These are phyloP conservation scores for Rosa multiflora DNA, from an alignment of 306 rosid genomes.

Conservation along the genomic window DNA sequence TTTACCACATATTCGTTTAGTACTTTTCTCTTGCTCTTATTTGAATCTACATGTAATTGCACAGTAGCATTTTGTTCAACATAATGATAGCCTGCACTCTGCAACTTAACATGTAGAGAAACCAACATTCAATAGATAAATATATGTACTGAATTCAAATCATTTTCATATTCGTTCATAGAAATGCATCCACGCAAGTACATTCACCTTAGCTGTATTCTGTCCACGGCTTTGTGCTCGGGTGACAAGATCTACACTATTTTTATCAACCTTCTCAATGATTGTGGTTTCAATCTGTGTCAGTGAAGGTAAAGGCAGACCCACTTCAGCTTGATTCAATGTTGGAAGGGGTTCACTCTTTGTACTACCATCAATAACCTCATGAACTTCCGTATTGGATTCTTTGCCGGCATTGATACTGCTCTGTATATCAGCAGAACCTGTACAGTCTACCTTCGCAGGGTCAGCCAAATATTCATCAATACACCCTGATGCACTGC, in stretches of 20 bases:
- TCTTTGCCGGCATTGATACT: constrained; percentile 4
- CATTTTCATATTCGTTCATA: neutral
- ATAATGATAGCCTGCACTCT: constrained; percentile 6
- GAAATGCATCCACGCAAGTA: neutral
- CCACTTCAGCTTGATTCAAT: neutral
- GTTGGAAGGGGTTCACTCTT: neutral
- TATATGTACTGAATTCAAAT: neutral
- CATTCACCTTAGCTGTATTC: constrained; percentile 17
- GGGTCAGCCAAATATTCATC: constrained; percentile 19
- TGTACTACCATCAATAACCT: neutral
- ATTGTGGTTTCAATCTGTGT: neutral
- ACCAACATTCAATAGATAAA: neutral
- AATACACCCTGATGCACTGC: constrained; percentile 1
- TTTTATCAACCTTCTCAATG: neutral
- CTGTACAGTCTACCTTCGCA: neutral
- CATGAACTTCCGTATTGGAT: neutral
- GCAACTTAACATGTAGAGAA: constrained; percentile 1
- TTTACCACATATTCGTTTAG: neutral
- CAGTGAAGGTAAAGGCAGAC: constrained; percentile 12
- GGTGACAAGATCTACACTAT: constrained; percentile 6
- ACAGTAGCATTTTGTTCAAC: neutral
- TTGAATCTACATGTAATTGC: constrained; percentile 9
- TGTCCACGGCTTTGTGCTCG: constrained; percentile 8
- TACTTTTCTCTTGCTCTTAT: neutral
- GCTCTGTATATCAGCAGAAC: neutral